A percentile compares a stretch with the other conserved stretches of the same genome.
Conservation (phyloP, 306 rosid species). For the Arachis hypogaea region DNA sequence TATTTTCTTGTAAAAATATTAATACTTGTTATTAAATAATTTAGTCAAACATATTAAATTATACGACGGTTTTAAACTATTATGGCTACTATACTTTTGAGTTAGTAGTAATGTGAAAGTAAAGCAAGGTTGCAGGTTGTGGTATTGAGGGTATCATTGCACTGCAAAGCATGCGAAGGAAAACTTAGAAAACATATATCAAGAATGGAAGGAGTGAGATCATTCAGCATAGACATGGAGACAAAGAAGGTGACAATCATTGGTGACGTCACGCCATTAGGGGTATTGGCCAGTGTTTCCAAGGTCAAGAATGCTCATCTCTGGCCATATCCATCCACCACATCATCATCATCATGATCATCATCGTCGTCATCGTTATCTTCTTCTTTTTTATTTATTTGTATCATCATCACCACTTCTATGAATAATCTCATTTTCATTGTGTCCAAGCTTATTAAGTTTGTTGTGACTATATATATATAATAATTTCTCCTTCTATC, state of each 20-base stretch:
- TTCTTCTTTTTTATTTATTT: not conserved
- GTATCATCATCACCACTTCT: too few species aligned
- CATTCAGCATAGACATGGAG: slow-evolving; percentile 72
- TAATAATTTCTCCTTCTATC: too few species aligned
- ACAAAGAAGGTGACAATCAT: slow-evolving; percentile 79
- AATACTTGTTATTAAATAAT: too few species aligned
- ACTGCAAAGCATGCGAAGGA: slow-evolving; percentile 91
- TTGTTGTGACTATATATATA: too few species aligned
- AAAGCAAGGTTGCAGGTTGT: slow-evolving; percentile 54
- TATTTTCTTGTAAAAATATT: too few species aligned
- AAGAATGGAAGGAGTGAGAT: slow-evolving; percentile 96
- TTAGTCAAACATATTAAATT: too few species aligned
- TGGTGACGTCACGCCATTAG: slow-evolving; percentile 76
- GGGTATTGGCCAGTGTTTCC: slow-evolving; percentile 72
- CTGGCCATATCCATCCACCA: slow-evolving; percentile 58
- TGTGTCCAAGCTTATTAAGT: too few species aligned
- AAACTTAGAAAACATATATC: slow-evolving; percentile 80
- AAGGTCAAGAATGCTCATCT: slow-evolving; percentile 88
- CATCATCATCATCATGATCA: slow-evolving; percentile 6
- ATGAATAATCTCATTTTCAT: too few species aligned
- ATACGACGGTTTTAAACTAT: too few species aligned
- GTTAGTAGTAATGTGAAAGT: too few species aligned
- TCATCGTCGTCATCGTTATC: slow-evolving; percentile 41
- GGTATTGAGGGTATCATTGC: slow-evolving; percentile 76
- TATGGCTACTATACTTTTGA: too few species aligned